phyloP scores from a whole-genome alignment of 2,329 filamentous ascomycete genomes.

The Metarhizium anisopliae region DNA sequence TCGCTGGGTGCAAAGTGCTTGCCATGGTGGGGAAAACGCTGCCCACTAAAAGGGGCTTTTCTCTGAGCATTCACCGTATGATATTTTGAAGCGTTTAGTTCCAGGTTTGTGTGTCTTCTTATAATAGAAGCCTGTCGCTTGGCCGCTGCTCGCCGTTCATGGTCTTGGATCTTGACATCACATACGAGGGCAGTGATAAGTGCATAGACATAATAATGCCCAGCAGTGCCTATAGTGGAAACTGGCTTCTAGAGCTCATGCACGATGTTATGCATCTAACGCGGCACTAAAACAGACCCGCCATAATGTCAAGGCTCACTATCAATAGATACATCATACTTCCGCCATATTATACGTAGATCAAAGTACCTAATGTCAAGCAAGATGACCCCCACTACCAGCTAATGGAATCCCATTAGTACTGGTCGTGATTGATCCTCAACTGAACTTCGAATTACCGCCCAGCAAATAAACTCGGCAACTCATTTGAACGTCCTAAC shows the following conservation, averaged over 20 bases:
- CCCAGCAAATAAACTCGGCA: not conserved
- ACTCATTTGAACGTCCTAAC: not conserved
- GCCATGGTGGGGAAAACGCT: not conserved
- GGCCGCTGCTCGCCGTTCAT: not conserved
- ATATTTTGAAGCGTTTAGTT: not conserved
- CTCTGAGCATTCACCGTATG: not conserved
- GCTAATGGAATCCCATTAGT: not conserved
- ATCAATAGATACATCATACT: not conserved
- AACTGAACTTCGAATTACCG: not conserved
- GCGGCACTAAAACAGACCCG: conserved; percentile 1
- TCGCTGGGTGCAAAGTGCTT: conserved; percentile 48
- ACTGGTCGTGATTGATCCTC: not conserved
- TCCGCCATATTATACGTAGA: too few species aligned
- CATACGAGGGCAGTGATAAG: not conserved
- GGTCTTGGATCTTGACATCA: not conserved
- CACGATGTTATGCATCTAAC: conserved; percentile 5
- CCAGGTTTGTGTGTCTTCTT: not conserved
- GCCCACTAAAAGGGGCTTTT: not conserved
- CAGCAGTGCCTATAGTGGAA: not conserved
- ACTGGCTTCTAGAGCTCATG: not conserved
- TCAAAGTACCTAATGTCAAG: not conserved
- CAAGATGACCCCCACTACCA: not conserved
- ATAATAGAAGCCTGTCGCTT: not conserved
- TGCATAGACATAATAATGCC: too few species aligned
- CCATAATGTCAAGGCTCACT: not conserved